A percentile compares a stretch with the other conserved stretches of the same genome.
Evolutionary conservation across 73 alveolate species (phyloP).

Genomic region (Urostyla sp.): DNA sequence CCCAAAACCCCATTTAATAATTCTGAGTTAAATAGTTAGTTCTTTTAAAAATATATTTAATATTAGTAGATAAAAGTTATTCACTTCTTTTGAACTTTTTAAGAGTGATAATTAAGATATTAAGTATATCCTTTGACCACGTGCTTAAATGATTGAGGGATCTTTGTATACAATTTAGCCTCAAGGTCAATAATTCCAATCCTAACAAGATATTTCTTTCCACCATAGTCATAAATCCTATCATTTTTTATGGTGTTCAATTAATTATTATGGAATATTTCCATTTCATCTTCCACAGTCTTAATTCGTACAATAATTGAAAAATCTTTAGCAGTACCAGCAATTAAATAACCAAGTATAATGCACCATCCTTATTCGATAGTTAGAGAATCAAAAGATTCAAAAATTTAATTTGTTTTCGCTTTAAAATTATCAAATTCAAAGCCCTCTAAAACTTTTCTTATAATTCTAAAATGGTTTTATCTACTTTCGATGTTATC

Average conservation of each 20-base stretch:
- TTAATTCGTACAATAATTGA: constrained; percentile 29
- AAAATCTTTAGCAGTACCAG: constrained; percentile 50
- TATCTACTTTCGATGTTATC: not conserved
- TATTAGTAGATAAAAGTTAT: too few species aligned
- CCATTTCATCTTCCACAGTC: not conserved
- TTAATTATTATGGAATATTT: not conserved
- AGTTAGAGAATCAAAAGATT: not conserved
- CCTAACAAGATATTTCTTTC: constrained; percentile 11
- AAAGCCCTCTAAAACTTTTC: not conserved
- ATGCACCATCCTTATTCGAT: not conserved
- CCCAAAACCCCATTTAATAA: too few species aligned
- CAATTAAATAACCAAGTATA: constrained; percentile 12
- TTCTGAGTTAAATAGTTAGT: too few species aligned
- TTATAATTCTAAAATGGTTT: constrained; percentile 26
- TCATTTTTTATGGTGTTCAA: not conserved
- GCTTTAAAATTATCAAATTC: not conserved
- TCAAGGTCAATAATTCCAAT: constrained; percentile 48
- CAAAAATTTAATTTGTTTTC: not conserved
- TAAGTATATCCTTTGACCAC: constrained; percentile 35
- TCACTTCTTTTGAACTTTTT: not conserved
- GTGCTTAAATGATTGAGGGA: constrained; percentile 13
- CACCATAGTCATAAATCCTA: not conserved
- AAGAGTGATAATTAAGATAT: constrained; percentile 5
- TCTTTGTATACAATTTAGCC: constrained; percentile 36
- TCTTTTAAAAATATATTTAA: too few species aligned